Evolutionary conservation across 192 early-diverging fungal species (phyloP), one percentile per base, ranked within the genome.

Genomic region (Coemansia sp.): DNA sequence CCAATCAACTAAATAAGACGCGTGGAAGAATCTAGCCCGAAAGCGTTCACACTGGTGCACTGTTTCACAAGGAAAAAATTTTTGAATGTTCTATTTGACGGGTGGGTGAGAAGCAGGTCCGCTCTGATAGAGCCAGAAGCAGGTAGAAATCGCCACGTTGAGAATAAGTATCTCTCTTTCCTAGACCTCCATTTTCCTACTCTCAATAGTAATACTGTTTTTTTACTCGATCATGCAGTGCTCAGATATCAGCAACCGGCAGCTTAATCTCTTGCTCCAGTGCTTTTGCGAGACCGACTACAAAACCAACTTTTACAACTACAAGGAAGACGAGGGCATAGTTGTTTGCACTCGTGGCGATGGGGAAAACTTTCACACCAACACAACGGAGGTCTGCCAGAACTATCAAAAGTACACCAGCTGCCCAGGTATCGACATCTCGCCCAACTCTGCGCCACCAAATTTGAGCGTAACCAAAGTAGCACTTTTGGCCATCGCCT

Each of bases 211-310:
- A 67, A 49, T 47, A 51, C 12, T 27, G 24, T 27, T 33, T 52
- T 44, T 51, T 15, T 40, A 54, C 12, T 11, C 52, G 24, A 51
- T 3, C 13, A 62, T 77, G 51, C 65, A 77, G 72, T 83, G 80
- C 67, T 75, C 80, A 1, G 80, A 83, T 64, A 83, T 83, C 51
- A 75, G 73, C 73, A 10, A 62, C 13, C 63, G 73, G 62, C 80
- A 83, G 64, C 80, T 75, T 20, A 22, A 33, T 6, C 65, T 83
- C 29, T 54, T 83, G 49, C 74, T 83, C 55, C 80, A 83, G 61
- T 83, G 80, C 70, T 83, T 72, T 71, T 83, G 80, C 73, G 71
- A 83, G 63, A 83, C 80, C 15, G 67, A 55, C 27, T 83, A 78
- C 70, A 78, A 75, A 67, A 83, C 80, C 38, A 75, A 78, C 64